Evolutionary conservation across 768 basidiomycete species (phyloP).

Genomic region (Lactifluus volemus): DNA sequence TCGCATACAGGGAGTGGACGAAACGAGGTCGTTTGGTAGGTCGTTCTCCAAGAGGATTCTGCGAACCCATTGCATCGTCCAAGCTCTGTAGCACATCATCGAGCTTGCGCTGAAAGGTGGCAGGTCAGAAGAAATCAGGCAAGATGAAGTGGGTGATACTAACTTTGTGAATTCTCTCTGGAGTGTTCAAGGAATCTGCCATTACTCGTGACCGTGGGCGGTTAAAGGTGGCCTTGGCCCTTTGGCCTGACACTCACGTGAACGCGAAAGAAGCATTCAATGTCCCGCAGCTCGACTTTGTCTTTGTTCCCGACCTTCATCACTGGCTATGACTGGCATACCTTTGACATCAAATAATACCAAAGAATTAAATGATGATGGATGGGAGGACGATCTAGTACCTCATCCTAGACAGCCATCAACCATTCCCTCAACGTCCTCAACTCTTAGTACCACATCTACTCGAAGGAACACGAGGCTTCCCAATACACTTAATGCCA

Average conservation of each 20-base stretch:
- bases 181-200: background rate
- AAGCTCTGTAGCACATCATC: slow-evolving; percentile 70
- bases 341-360: background rate
- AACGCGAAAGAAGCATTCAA: background rate
- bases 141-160: background rate
- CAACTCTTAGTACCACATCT: background rate
- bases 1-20: slow-evolving; percentile 61
- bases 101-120: slow-evolving; percentile 53
- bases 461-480: background rate
- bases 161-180: slow-evolving; percentile 6
- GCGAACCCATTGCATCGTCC: slow-evolving; percentile 50
- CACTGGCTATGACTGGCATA: background rate
- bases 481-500: background rate
- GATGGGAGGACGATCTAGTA: background rate
- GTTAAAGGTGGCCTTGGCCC: too few species aligned
- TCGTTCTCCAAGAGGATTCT: slow-evolving; percentile 24
- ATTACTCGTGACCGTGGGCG: background rate
- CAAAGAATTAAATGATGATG: background rate
- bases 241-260: background rate
- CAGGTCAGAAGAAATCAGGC: background rate
- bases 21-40: slow-evolving; percentile 46
- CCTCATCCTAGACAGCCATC: background rate
- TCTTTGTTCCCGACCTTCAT: background rate
- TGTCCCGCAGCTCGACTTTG: too few species aligned
- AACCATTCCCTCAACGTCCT: background rate